phyloP scores from a whole-genome alignment of 192 early-diverging fungal species.

The Umbelopsis sp. region DNA sequence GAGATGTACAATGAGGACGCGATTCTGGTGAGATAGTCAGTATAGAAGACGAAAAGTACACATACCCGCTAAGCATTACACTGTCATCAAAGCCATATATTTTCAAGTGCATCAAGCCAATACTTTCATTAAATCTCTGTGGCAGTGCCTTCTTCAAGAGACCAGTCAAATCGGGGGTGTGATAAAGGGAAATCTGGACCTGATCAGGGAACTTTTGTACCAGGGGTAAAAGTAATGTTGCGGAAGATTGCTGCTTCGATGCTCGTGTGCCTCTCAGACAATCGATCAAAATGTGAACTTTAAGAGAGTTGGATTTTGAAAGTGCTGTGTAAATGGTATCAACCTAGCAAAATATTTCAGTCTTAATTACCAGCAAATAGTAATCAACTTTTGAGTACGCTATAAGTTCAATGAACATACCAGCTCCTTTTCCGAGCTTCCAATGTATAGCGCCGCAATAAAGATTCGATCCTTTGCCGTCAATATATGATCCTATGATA shows the following conservation, averaged over 20 bases:
- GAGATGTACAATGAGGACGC: neutral
- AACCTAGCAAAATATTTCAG: conserved; percentile 40
- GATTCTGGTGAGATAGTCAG: neutral
- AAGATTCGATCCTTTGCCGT: conserved; percentile 72
- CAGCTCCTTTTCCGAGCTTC: conserved; percentile 77
- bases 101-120: conserved; percentile 96
- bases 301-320: conserved; percentile 43
- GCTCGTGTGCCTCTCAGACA: conserved; percentile 81
- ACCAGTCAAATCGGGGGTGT: conserved; percentile 81
- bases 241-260: conserved; percentile 60
- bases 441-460: conserved; percentile 90
- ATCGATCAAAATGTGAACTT: conserved; percentile 85
- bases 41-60: neutral
- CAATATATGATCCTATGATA: conserved; percentile 61
- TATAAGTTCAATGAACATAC: conserved; percentile 34
- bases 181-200: conserved; percentile 78
- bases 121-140: conserved; percentile 87
- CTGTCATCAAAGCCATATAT: conserved; percentile 87
- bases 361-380: neutral
- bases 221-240: conserved; percentile 65
- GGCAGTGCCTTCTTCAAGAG: conserved; percentile 73
- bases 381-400: neutral
- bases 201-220: conserved; percentile 64
- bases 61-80: conserved; percentile 78
- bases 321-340: conserved; percentile 62